Evolutionary conservation across 306 rosid genomes (phyloP).

Genomic region (Abrus pulchellus): DNA sequence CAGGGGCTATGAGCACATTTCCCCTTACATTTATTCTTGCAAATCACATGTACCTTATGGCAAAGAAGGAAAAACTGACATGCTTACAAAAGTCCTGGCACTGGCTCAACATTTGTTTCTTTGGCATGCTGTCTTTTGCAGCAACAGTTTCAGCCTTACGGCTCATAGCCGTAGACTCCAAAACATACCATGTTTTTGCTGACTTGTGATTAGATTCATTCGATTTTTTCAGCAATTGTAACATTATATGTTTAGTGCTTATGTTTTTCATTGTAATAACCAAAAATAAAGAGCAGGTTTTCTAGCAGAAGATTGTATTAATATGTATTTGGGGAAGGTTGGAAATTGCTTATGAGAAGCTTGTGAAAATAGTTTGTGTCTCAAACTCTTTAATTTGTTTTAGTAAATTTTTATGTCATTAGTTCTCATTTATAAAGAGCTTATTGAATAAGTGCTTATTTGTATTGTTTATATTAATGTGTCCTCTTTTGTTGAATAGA

Average conservation of each 20-base stretch:
- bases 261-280: slow-evolving; percentile 7
- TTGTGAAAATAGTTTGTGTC: too few relatives aligned
- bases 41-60: slow-evolving; percentile 87
- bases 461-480: neutral
- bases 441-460: too few relatives aligned
- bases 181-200: slow-evolving; percentile 78
- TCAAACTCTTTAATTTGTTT: too few relatives aligned
- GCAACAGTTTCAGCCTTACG: slow-evolving; percentile 82
- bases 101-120: slow-evolving; percentile 82
- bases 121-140: slow-evolving; percentile 64
- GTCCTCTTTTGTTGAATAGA: neutral
- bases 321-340: too few relatives aligned
- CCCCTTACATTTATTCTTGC: slow-evolving; percentile 97
- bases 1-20: slow-evolving; percentile 93
- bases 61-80: slow-evolving; percentile 68
- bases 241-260: neutral
- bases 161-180: slow-evolving; percentile 85
- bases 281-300: neutral
- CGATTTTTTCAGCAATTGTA: slow-evolving; percentile 32
- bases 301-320: neutral
- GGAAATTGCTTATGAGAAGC: too few relatives aligned
- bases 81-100: slow-evolving; percentile 74
- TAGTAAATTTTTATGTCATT: too few relatives aligned
- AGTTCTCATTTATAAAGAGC: too few relatives aligned
- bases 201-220: slow-evolving; percentile 62